Percentiles rank a stretch among this genome's conserved stretches.
These are phyloP conservation scores for Magnolia sinica DNA, from an alignment of 164 flowering plant genomes.

Conservation along the genomic window DNA sequence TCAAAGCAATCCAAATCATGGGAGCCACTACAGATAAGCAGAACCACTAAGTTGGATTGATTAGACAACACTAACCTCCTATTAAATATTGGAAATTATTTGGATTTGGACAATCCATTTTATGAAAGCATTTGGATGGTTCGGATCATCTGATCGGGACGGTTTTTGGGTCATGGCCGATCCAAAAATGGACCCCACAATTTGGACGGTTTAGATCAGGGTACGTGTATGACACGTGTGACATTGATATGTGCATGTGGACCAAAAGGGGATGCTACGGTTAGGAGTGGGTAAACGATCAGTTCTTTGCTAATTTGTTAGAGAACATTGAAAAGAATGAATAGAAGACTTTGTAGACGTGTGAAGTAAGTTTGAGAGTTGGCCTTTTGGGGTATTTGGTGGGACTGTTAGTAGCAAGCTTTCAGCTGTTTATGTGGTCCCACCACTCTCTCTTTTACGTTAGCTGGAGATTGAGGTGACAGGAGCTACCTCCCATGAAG, in stretches of 20 bases:
- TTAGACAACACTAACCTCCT: too few species aligned
- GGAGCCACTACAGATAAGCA: too few species aligned
- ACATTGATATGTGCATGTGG: background rate
- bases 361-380: background rate
- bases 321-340: background rate
- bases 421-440: background rate
- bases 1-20: too few species aligned
- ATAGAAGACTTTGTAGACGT: background rate
- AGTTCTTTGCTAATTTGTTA: constrained; percentile 11
- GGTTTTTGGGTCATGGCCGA: too few species aligned
- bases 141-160: too few species aligned
- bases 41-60: too few species aligned
- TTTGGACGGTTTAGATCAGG: too few species aligned
- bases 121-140: too few species aligned
- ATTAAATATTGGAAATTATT: too few species aligned
- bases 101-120: too few species aligned
- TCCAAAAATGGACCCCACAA: too few species aligned
- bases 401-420: background rate
- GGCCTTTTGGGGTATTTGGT: background rate
- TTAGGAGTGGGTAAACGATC: background rate
- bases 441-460: background rate
- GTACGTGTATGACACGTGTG: too few species aligned
- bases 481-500: background rate
- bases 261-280: background rate
- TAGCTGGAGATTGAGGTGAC: background rate